Conservation (phyloP, 2,329 filamentous ascomycete species). For the Colletotrichum trifolii region DNA sequence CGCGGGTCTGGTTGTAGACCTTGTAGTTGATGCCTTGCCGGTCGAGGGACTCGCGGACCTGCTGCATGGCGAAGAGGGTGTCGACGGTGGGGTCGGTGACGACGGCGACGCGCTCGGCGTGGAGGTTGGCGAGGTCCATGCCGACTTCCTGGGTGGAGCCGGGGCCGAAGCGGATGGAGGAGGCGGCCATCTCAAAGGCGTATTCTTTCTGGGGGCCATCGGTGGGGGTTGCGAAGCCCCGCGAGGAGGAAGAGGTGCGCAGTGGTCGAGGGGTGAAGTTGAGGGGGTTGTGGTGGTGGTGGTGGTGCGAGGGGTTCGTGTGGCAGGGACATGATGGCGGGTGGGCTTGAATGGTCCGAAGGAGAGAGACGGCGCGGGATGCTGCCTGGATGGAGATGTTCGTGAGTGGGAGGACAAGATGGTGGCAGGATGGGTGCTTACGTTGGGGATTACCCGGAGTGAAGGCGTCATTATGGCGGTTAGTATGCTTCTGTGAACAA, state of each 20-base stretch:
- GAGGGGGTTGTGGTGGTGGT: slow-evolving; percentile 71
- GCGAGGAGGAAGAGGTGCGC: slow-evolving; percentile 42
- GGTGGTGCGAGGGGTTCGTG: slow-evolving; percentile 84
- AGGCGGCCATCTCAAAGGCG: slow-evolving; percentile 98
- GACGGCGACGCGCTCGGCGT: slow-evolving; percentile 86
- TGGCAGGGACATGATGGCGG: slow-evolving; percentile 93
- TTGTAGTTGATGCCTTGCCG: slow-evolving; percentile 83
- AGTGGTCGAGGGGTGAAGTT: slow-evolving; percentile 61
- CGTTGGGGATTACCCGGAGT: slow-evolving; percentile 43
- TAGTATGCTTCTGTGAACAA: not conserved
- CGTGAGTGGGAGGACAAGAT: not conserved
- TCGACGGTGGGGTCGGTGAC: slow-evolving; percentile 89
- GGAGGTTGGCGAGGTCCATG: slow-evolving; percentile 96
- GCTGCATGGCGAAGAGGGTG: slow-evolving; percentile 88
- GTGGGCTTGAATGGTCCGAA: slow-evolving; percentile 91
- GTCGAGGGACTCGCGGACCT: slow-evolving; percentile 83
- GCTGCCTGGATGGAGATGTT: slow-evolving; percentile 57
- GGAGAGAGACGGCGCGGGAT: slow-evolving; percentile 74
- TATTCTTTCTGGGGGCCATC: slow-evolving; percentile 82
- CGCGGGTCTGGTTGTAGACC: slow-evolving; percentile 81
- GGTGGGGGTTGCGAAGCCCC: slow-evolving; percentile 74
- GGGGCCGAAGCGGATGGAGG: slow-evolving; percentile 91
- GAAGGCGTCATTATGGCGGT: slow-evolving; percentile 36
- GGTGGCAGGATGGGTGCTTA: slow-evolving; percentile 32
- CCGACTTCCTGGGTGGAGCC: slow-evolving; percentile 95